A percentile compares a stretch with the other conserved stretches of the same genome.
Conservation (phyloP, 2,329 filamentous ascomycete species). For the Cladosporium sp. region DNA sequence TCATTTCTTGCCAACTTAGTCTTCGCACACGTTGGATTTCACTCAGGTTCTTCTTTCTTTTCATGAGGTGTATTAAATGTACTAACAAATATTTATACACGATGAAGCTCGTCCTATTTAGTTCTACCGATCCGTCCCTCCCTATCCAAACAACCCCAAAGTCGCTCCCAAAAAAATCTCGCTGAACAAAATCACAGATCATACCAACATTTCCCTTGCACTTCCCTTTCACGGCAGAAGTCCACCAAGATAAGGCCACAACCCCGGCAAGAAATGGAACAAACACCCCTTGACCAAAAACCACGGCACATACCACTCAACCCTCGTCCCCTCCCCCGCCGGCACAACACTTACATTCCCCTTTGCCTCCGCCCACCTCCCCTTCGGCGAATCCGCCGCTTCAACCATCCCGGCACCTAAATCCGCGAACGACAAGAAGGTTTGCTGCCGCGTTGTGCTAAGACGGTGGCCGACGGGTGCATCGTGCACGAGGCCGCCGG, state of each 20-base stretch:
- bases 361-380: conserved; percentile 28
- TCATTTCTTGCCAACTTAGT: not conserved
- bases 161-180: not conserved
- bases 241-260: conserved; percentile 3
- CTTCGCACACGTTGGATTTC: not conserved
- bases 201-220: not conserved
- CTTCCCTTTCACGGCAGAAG: not conserved
- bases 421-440: conserved; percentile 46
- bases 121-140: not conserved
- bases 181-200: not conserved
- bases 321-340: conserved; percentile 11
- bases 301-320: conserved; percentile 21
- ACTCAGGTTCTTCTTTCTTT: not conserved
- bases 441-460: conserved; percentile 41
- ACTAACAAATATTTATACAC: not conserved
- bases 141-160: not conserved
- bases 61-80: conserved; percentile 3
- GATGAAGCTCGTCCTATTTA: not conserved
- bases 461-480: conserved; percentile 44
- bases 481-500: conserved; percentile 42
- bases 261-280: conserved; percentile 22
- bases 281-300: conserved; percentile 21
- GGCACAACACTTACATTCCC: conserved; percentile 23
- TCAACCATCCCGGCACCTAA: conserved; percentile 53
- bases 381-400: conserved; percentile 35